Base-by-base conservation (phyloP, 169 alveolate genomes). In the Plasmodium berghei region DNA sequence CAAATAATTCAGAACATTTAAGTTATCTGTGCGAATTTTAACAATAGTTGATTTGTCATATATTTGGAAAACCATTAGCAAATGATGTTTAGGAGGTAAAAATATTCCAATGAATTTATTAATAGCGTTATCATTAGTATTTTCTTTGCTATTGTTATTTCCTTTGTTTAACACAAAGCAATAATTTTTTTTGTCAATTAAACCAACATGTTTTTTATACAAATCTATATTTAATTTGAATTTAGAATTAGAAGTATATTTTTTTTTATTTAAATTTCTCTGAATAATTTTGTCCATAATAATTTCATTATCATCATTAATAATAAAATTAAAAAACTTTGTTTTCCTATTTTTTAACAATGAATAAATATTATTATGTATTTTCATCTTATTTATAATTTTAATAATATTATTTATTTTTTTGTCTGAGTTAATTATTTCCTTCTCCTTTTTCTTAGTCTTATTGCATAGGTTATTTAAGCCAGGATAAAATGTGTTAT, bases 21-120 rank as follows among this genome's bases (percentile, higher is more conserved):
- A 42, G 24, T 85, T 85, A 70, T 85, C 91, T 8, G 91, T 64
- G 24, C 91, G 74, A 61, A 85, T 85, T 59, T 70, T 85, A 26
- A 85, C 86, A 18, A 72, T 20, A 26, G 91, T 85, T n/a, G 62
- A 85, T 54, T 63, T 18, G 22, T 56, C 67, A 42, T 70, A 63
- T 42, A 85, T 58, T 16, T 70, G 73, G 71, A 85, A 85, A 72
- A 85, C 86, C 62, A 85, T 55, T 22, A 85, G 67, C 22, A 85
- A 63, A 72, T 85, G 91, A 59, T 67, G 74, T 14, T 52, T 85
- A 12, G 91, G 73, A 20, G 91, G 91, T 20, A 85, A 48, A 59
- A 67, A 85, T 58, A 85, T 85, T 4, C 74, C 91, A 26, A 69
- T 73, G 48, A 67, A 83, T 67, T 83, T 83, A 14, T 64, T 69